phyloP scores from a whole-genome alignment of 768 basidiomycete genomes.

The Pisolithus microcarpus region DNA sequence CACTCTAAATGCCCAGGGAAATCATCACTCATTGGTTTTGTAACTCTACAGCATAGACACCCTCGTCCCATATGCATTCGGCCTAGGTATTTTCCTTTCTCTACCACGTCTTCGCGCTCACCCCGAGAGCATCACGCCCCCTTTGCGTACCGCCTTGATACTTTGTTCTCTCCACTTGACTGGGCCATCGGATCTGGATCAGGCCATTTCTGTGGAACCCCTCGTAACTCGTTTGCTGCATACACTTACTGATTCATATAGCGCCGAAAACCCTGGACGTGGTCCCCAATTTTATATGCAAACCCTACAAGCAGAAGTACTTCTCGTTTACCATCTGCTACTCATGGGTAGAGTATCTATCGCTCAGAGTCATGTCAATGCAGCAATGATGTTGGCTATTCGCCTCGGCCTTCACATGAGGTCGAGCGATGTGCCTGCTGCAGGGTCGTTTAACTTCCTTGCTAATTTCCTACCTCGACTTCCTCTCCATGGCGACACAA shows the following conservation, averaged over 20 bases:
- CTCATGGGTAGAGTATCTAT: conserved; percentile 52
- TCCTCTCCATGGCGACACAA: conserved; percentile 23
- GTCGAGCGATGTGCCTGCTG: background rate
- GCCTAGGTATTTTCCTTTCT: conserved; percentile 65
- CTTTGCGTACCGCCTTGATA: conserved; percentile 42
- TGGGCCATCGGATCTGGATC: conserved; percentile 18
- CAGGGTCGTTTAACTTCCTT: conserved; percentile 7
- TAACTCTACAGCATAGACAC: conserved; percentile 13
- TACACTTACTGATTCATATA: conserved; percentile 37
- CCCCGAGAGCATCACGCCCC: conserved; percentile 37
- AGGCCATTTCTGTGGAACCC: conserved; percentile 32
- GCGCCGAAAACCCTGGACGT: conserved; percentile 26
- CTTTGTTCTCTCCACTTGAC: conserved; percentile 50
- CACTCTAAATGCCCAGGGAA: background rate
- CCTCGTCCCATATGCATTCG: conserved; percentile 49
- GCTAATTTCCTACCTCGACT: conserved; percentile 15
- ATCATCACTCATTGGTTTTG: background rate
- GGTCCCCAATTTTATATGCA: conserved; percentile 39
- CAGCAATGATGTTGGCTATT: conserved; percentile 40
- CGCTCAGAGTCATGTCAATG: conserved; percentile 50
- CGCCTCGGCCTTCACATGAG: conserved; percentile 42
- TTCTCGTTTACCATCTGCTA: conserved; percentile 61
- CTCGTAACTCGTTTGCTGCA: conserved; percentile 45
- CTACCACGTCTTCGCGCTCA: conserved; percentile 38
- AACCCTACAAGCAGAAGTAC: conserved; percentile 53